These are phyloP conservation scores for Helicocarpus griseus DNA, from an alignment of 2,329 filamentous ascomycete species.

Conservation along the genomic window DNA sequence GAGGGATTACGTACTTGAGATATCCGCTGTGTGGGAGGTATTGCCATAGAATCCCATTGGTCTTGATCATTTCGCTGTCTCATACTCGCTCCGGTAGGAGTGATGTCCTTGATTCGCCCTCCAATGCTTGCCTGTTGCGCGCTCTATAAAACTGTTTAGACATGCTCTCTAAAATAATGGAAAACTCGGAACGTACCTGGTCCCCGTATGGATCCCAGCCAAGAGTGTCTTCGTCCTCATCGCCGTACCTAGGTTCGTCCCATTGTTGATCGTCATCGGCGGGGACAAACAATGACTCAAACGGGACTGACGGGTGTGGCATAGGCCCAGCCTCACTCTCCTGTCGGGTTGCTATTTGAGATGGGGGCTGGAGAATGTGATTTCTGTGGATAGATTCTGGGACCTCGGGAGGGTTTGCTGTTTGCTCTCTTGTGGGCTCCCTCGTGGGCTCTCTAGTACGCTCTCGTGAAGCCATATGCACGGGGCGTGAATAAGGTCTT, in stretches of 20 bases:
- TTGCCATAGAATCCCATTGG: conserved; percentile 9
- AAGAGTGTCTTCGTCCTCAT: conserved; percentile 49
- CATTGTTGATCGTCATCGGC: conserved; percentile 50
- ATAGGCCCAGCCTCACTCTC: conserved; percentile 14
- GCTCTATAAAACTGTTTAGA: conserved; percentile 15
- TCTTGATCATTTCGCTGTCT: conserved; percentile 1
- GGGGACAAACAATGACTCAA: conserved; percentile 52
- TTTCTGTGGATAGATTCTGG: conserved; percentile 11
- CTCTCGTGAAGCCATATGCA: too few relatives aligned
- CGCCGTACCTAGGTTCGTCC: conserved; percentile 48
- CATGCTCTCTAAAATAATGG: conserved; percentile 1
- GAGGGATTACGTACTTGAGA: conserved; percentile 30
- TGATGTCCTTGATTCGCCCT: conserved; percentile 26
- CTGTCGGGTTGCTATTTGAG: conserved; percentile 20
- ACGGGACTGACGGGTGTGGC: conserved; percentile 35
- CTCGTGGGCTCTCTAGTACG: conserved; percentile 4
- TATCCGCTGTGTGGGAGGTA: conserved; percentile 40
- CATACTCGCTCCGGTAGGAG: conserved; percentile 16
- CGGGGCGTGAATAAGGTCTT: conserved; percentile 26
- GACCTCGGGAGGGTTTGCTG: conserved; percentile 13
- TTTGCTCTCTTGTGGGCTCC: conserved; percentile 9
- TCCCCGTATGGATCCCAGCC: conserved; percentile 52
- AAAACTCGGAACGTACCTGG: conserved; percentile 24
- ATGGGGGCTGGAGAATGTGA: conserved; percentile 23
- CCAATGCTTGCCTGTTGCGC: conserved; percentile 21